These are phyloP conservation scores for Alectoria sarmentosa DNA, from an alignment of 495 filamentous ascomycete species.

Conservation along the genomic window DNA sequence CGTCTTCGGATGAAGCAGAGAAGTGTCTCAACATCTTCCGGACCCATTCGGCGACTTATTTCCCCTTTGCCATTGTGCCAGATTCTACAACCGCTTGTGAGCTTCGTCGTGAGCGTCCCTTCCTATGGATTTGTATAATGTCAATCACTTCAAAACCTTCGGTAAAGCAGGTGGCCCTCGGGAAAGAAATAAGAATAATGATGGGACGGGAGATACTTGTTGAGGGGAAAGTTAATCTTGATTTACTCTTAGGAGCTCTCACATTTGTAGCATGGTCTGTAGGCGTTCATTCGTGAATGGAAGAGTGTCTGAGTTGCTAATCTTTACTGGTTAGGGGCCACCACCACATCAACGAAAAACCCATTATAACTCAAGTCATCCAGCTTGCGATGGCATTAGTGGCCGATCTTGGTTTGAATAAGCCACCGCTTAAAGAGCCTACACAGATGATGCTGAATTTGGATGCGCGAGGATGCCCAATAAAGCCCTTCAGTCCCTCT, in stretches of 20 bases:
- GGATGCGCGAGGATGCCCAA: slow-evolving; percentile 9
- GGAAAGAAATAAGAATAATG: slow-evolving; percentile 35
- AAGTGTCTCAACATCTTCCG: slow-evolving; percentile 37
- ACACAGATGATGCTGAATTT: neutral
- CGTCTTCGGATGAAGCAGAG: slow-evolving; percentile 34
- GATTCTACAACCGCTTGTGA: slow-evolving; percentile 38
- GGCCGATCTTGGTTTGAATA: slow-evolving; percentile 50
- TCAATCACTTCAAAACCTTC: slow-evolving; percentile 33
- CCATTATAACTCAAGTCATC: slow-evolving; percentile 32
- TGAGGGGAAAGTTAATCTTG: slow-evolving; percentile 44
- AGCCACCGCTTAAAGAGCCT: slow-evolving; percentile 30
- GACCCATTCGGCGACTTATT: slow-evolving; percentile 34
- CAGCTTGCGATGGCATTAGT: slow-evolving; percentile 47
- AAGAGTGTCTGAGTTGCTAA: slow-evolving; percentile 12
- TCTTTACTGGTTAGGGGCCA: neutral
- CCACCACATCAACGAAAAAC: slow-evolving; percentile 24
- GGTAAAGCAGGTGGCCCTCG: slow-evolving; percentile 33
- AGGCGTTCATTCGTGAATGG: neutral
- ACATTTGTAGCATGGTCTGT: slow-evolving; percentile 38
- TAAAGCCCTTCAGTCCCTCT: slow-evolving; percentile 20
- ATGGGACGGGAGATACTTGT: slow-evolving; percentile 43
- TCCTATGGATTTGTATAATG: slow-evolving; percentile 51
- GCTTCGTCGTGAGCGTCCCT: slow-evolving; percentile 41
- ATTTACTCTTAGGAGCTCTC: slow-evolving; percentile 50
- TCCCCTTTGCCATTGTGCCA: slow-evolving; percentile 43